Evolutionary conservation across 345 rosid genomes (phyloP).

Genomic region (Rhizophora mangle): DNA sequence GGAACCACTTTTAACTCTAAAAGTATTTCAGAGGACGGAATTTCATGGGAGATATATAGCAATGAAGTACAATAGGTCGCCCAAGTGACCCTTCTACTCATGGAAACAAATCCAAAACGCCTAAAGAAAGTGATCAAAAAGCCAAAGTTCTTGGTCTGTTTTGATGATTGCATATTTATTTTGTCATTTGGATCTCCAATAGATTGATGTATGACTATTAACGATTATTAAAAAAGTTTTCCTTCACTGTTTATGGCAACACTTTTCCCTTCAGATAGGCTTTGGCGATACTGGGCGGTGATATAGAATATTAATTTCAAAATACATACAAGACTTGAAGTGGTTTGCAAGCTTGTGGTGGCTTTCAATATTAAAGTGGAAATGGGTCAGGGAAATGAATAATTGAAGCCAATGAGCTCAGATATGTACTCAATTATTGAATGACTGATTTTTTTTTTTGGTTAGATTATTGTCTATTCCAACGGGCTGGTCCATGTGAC

Average conservation of each 20-base stretch:
- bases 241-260: not conserved
- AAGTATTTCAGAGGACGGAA: not conserved
- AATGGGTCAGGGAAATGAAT: constrained; percentile 27
- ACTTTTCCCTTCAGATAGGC: not conserved
- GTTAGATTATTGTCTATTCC: constrained; percentile 12
- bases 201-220: too few species aligned
- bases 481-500: constrained; percentile 44
- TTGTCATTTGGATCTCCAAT: too few species aligned
- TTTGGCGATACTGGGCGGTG: not conserved
- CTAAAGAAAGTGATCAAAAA: not conserved
- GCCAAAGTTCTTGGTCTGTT: too few species aligned
- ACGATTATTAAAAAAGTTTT: too few species aligned
- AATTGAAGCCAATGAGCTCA: constrained; percentile 26
- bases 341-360: constrained; percentile 19
- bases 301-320: not conserved
- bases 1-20: not conserved
- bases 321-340: constrained; percentile 9
- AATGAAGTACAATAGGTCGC: not conserved
- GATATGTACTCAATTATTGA: constrained; percentile 26
- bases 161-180: too few species aligned
- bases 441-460: not conserved
- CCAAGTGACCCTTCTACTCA: constrained; percentile 11
- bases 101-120: constrained; percentile 16
- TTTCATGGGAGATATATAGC: not conserved
- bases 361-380: constrained; percentile 11